A percentile compares a stretch with the other conserved stretches of the same genome.
Conservation (phyloP, 768 basidiomycete genomes). For the Tephrocybe sp. region DNA sequence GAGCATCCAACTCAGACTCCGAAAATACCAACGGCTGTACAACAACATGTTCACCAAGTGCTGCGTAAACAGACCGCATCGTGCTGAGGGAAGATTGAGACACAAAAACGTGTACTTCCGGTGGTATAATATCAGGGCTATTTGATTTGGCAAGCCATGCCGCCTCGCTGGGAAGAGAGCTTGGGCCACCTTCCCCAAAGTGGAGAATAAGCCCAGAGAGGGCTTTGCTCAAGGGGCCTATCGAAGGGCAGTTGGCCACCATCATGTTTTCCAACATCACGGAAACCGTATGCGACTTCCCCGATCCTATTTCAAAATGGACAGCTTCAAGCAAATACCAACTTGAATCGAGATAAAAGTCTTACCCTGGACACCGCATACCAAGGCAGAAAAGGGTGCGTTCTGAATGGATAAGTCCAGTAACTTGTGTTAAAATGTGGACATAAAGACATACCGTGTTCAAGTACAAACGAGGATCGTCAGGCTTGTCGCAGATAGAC, state of each 20-base stretch:
- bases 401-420: conserved; percentile 51
- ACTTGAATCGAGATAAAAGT: conserved; percentile 13
- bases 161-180: conserved; percentile 61
- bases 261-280: conserved; percentile 72
- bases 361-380: conserved; percentile 74
- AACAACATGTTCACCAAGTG: conserved; percentile 45
- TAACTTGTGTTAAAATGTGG: not conserved
- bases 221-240: conserved; percentile 53
- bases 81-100: conserved; percentile 61
- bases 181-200: conserved; percentile 64
- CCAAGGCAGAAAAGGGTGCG: conserved; percentile 71
- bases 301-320: conserved; percentile 50
- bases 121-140: conserved; percentile 27
- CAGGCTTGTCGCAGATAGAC: conserved; percentile 13
- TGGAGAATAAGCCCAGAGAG: conserved; percentile 68
- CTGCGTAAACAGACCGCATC: conserved; percentile 56
- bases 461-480: conserved; percentile 59
- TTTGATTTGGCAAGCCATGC: conserved; percentile 53
- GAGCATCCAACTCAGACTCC: conserved; percentile 63
- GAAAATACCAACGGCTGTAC: conserved; percentile 58
- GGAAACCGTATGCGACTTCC: conserved; percentile 73
- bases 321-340: not conserved
- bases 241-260: conserved; percentile 46
- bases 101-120: conserved; percentile 51
- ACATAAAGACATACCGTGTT: conserved; percentile 52